Conservation (phyloP, 805 yeast species). For the Nakazawaea laoshanensis region DNA sequence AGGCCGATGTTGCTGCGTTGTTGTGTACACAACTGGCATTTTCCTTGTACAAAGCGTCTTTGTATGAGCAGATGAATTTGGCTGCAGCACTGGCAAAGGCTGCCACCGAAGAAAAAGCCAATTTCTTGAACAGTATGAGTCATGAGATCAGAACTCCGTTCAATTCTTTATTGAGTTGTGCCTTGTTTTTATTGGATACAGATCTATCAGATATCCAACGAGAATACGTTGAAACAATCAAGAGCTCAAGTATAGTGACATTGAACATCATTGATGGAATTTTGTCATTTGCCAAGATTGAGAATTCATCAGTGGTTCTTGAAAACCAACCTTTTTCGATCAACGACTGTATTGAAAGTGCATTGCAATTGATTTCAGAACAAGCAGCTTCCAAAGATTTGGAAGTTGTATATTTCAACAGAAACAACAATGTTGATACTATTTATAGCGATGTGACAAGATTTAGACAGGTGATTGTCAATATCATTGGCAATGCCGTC, state of each 20-base stretch:
- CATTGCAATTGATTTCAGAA: constrained; percentile 38
- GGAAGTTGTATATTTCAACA: constrained; percentile 35
- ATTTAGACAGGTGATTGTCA: constrained; percentile 41
- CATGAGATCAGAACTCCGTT: constrained; percentile 52
- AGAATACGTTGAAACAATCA: constrained; percentile 45
- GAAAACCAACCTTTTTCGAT: constrained; percentile 35
- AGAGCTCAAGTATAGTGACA: constrained; percentile 41
- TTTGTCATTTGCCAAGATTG: constrained; percentile 45
- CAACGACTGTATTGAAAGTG: constrained; percentile 36
- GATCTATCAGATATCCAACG: constrained; percentile 31
- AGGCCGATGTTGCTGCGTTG: constrained; percentile 30
- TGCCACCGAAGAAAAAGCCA: constrained; percentile 46
- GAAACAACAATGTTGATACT: constrained; percentile 27
- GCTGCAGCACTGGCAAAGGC: constrained; percentile 47
- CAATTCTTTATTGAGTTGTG: constrained; percentile 40
- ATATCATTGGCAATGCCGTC: constrained; percentile 44
- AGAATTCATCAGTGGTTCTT: constrained; percentile 42
- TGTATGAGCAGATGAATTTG: constrained; percentile 38
- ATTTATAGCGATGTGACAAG: constrained; percentile 42
- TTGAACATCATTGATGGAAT: constrained; percentile 46
- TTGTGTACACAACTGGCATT: constrained; percentile 46
- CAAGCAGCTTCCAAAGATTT: constrained; percentile 34
- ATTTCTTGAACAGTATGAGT: constrained; percentile 46
- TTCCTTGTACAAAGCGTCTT: constrained; percentile 36
- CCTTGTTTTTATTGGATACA: constrained; percentile 41